A percentile compares a stretch with the other conserved stretches of the same genome.
These are phyloP conservation scores for Acaromyces ingoldii DNA, from an alignment of 1,284 basidiomycete species.

Conservation along the genomic window DNA sequence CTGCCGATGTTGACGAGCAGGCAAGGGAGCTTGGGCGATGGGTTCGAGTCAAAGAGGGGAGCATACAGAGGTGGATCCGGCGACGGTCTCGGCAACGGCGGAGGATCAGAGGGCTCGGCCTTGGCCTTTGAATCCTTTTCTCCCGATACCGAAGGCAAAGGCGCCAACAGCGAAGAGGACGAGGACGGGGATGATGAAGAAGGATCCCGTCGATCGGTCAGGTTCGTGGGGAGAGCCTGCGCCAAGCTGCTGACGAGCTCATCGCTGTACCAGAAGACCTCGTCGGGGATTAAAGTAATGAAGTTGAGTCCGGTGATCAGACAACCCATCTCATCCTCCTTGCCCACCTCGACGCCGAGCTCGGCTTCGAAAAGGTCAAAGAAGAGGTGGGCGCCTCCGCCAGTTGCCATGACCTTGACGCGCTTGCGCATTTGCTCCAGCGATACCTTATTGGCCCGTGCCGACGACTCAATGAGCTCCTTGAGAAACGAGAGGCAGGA, in stretches of 20 bases:
- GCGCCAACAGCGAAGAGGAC: slow-evolving; percentile 1
- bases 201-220: slow-evolving; percentile 17
- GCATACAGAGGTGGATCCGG: slow-evolving; percentile 85
- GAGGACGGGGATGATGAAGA: background rate
- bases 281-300: slow-evolving; percentile 90
- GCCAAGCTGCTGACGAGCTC: slow-evolving; percentile 65
- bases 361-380: slow-evolving; percentile 73
- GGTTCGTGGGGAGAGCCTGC: slow-evolving; percentile 23
- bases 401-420: slow-evolving; percentile 97
- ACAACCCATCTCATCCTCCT: slow-evolving; percentile 99
- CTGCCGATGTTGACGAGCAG: slow-evolving; percentile 97
- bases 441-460: slow-evolving; percentile 78
- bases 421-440: slow-evolving; percentile 84
- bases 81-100: slow-evolving; percentile 72
- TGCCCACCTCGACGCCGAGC: slow-evolving; percentile 73
- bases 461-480: slow-evolving; percentile 78
- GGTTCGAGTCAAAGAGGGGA: slow-evolving; percentile 74
- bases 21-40: slow-evolving; percentile 77
- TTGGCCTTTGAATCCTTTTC: too few species aligned
- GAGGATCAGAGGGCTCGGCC: background rate
- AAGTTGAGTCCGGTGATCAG: slow-evolving; percentile 95
- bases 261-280: slow-evolving; percentile 98
- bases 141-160: too few species aligned
- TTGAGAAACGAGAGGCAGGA: slow-evolving; percentile 79
- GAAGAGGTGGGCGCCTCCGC: slow-evolving; percentile 92